Conservation (phyloP, 2,329 filamentous ascomycete genomes). For the Seiridium unicorne region DNA sequence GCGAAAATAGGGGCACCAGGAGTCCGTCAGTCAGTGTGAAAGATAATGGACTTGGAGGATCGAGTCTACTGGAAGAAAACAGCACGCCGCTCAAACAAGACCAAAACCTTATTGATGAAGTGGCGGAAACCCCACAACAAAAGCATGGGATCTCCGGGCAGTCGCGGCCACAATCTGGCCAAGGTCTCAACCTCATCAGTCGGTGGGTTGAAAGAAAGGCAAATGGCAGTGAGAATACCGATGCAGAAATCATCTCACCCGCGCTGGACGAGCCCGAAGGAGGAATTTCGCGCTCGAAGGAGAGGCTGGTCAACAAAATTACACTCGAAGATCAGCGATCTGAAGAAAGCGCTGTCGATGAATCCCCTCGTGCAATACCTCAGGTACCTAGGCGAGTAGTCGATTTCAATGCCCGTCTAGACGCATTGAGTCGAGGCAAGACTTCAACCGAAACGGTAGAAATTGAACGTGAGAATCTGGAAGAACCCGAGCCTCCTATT, state of each 20-base stretch:
- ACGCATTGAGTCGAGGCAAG: slow-evolving; percentile 18
- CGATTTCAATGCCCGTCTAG: slow-evolving; percentile 34
- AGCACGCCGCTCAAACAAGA: background rate
- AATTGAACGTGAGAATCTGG: slow-evolving; percentile 5
- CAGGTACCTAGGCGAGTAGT: slow-evolving; percentile 23
- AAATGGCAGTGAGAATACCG: slow-evolving; percentile 11
- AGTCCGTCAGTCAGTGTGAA: background rate
- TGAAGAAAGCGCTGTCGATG: background rate
- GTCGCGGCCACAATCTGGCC: slow-evolving; percentile 9
- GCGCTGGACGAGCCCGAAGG: background rate
- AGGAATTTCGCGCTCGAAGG: slow-evolving; percentile 9
- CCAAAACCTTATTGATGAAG: background rate
- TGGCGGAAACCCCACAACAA: background rate
- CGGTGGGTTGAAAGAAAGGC: slow-evolving; percentile 24
- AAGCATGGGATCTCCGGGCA: slow-evolving; percentile 4
- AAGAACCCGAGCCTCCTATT: slow-evolving; percentile 26
- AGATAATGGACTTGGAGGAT: background rate
- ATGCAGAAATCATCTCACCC: background rate
- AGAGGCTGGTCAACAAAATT: slow-evolving; percentile 10
- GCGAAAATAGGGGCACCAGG: slow-evolving; percentile 9
- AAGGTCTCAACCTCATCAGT: slow-evolving; percentile 17
- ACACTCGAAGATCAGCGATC: slow-evolving; percentile 2
- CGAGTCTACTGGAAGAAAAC: background rate
- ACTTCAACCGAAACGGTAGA: slow-evolving; percentile 6
- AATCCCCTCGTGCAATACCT: background rate